Conservation (phyloP, 228 moss, liverwort and hornwort species). For the Sphagnum fallax region DNA sequence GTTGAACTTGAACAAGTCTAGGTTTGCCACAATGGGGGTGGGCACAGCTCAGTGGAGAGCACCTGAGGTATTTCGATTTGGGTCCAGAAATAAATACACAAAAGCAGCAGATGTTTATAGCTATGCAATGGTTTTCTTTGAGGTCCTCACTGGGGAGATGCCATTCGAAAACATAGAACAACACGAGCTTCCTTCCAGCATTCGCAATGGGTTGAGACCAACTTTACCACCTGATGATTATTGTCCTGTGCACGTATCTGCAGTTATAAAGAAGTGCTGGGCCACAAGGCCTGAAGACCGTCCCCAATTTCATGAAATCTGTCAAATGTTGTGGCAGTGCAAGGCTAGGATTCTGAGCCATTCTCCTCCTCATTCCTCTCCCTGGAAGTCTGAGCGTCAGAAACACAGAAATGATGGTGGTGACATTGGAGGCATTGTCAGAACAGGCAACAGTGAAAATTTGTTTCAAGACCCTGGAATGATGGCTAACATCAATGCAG, state of each 20-base stretch:
- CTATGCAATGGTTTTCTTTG: slow-evolving; percentile 45
- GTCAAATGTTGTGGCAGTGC: slow-evolving; percentile 31
- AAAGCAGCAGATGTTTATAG: slow-evolving; percentile 41
- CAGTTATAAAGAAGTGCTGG: slow-evolving; percentile 36
- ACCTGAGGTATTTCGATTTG: slow-evolving; percentile 18
- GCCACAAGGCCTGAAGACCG: slow-evolving; percentile 27
- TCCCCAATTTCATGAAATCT: slow-evolving; percentile 30
- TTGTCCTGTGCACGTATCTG: slow-evolving; percentile 21
- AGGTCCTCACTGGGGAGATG: slow-evolving; percentile 28
- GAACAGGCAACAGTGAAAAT: no score
- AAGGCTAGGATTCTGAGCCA: slow-evolving; percentile 36
- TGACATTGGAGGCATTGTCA: no score
- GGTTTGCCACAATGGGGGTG: background rate
- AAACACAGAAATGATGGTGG: no score
- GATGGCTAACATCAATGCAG: no score
- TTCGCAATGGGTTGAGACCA: slow-evolving; percentile 38
- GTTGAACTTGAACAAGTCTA: slow-evolving; percentile 9
- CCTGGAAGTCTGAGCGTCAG: no score
- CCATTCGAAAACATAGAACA: slow-evolving; percentile 23
- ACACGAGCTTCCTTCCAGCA: slow-evolving; percentile 16
- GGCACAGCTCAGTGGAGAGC: slow-evolving; percentile 24
- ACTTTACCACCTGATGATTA: slow-evolving; percentile 7
- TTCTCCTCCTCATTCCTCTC: slow-evolving; percentile 13
- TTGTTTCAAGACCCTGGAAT: no score
- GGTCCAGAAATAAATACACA: slow-evolving; percentile 20